These are phyloP conservation scores for Poronia punctata DNA, from an alignment of 495 filamentous ascomycete genomes.

Conservation along the genomic window DNA sequence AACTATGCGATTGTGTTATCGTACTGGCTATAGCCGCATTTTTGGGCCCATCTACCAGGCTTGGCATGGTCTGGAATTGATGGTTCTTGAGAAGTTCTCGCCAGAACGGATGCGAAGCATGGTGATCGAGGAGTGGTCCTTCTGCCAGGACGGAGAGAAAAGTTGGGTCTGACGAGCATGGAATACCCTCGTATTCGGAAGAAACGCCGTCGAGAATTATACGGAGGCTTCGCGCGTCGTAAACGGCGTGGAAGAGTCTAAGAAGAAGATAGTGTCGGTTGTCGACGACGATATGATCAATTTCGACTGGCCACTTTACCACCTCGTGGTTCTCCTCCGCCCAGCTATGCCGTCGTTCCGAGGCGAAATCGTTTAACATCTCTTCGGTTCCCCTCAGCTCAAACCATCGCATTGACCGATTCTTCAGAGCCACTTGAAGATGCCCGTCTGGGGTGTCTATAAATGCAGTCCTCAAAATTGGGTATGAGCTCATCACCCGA, in stretches of 20 bases:
- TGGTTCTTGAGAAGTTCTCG: constrained; percentile 41
- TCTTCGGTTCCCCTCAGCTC: constrained; percentile 17
- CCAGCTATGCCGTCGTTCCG: constrained; percentile 37
- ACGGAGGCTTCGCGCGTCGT: constrained; percentile 74
- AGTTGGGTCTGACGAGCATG: constrained; percentile 28
- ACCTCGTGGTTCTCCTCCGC: constrained; percentile 21
- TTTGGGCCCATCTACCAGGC: constrained; percentile 1
- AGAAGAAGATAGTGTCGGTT: constrained; percentile 41
- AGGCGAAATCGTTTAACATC: constrained; percentile 22
- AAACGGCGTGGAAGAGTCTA: constrained; percentile 77
- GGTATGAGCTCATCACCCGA: constrained; percentile 34
- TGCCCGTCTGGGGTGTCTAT: constrained; percentile 60
- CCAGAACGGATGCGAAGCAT: constrained; percentile 63
- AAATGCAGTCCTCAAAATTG: constrained; percentile 63
- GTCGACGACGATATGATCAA: constrained; percentile 23
- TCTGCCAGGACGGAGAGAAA: constrained; percentile 48
- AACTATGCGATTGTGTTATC: constrained; percentile 12
- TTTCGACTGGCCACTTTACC: constrained; percentile 35
- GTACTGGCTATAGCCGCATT: constrained; percentile 13
- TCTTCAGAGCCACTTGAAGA: constrained; percentile 58
- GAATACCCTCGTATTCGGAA: constrained; percentile 32
- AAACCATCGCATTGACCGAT: constrained; percentile 41
- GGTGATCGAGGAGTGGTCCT: constrained; percentile 50
- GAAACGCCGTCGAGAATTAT: constrained; percentile 55
- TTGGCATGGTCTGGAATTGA: constrained; percentile 26